Base-by-base conservation (phyloP, 2,329 filamentous ascomycete species). In the Penicillium sp. region DNA sequence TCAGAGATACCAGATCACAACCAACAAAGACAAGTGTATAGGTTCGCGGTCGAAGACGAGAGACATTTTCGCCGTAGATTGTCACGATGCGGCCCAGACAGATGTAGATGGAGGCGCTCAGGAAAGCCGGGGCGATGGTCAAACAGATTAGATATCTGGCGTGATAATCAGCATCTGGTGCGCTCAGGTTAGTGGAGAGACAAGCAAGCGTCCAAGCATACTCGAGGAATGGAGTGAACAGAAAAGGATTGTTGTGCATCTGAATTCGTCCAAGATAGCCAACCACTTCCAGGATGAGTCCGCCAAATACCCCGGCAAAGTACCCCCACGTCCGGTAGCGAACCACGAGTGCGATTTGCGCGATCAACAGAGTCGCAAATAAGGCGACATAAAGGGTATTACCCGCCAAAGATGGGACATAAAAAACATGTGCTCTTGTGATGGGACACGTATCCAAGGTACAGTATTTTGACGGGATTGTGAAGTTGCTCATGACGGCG, bases 101-200 rank as follows among this genome's bases (percentile, higher is more conserved):
- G 44, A 86, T 68, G 59, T 86, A 86, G 36, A 86, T 76, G 1
- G 75, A 79, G 1, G 80, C 83, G 7, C 80, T 76, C 62, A 85
- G 72, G 60, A 85, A 85, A 1, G 82, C 82, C 0, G 84, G 83
- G 0, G 73, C 82, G 49, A 85, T 76, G 3, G 82, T 85, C 48
- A 87, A 71, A 54, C 76, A 80, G 59, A 79, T 75, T 34, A 83
- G 77, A 61, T 84, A 80, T 34, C 82, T 76, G 35, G 40, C 47
- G 78, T 66, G 33, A 47, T 56, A 24, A 54, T 52, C 39, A 52
- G 45, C 60, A 55, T 38, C 55, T 32, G 36, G 62, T 52, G 73
- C 54, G 70, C 74, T 18, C 18, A 18, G 18, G 18, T 18, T 18
- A 18, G 18, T 18, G 18, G 18, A 18, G 18, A 18, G 18, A 5